Evolutionary conservation across 1,284 basidiomycete genomes (phyloP), one percentile per base, ranked within the genome.

Genomic region (Leccinum subrobustum): DNA sequence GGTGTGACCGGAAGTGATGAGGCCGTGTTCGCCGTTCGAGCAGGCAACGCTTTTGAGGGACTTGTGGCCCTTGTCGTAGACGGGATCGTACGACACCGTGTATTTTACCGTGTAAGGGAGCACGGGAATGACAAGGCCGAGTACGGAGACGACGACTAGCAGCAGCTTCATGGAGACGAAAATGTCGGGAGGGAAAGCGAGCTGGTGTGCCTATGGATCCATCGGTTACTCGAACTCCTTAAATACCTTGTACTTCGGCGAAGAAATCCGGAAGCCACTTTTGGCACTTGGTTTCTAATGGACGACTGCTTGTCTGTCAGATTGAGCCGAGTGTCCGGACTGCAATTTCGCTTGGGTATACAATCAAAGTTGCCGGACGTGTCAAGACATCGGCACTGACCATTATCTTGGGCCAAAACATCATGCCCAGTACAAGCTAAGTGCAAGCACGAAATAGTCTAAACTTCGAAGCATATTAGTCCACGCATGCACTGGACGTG

Each of bases 401-500:
- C n/a, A 42, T 18, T n/a, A 11, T 1, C 5, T 8, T n/a, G 37
- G 29, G n/a, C 39, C n/a, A 18, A 39, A 18, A 42, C n/a, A 42
- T 42, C n/a, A 5, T 42, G 39, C 11, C 39, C n/a, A 9, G 39
- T 42, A 9, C 37, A n/a, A 39, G 16, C 37, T 9, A 42, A 20
- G 42, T 12, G 1, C 6, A 44, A 12, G 18, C 18, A 44, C 18
- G 42, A 44, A 44, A 16, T 12, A 27, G 54, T 16, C 63, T 81
- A 93, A 48, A 94, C 79, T 71, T 93, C 89, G 83, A 96, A 95
- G 27, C 93, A 18, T 3, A 6, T 93, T 59, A 92, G 84, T 27
- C 83, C 79, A 48, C 89, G 84, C 96, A 99, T 99, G 81, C 95
- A 98, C 35, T 88, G 84, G 60, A 93, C 79, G 71, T 98, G 95